Evolutionary conservation across 1,284 basidiomycete genomes (phyloP).

Genomic region (Ustilago cynodontis): DNA sequence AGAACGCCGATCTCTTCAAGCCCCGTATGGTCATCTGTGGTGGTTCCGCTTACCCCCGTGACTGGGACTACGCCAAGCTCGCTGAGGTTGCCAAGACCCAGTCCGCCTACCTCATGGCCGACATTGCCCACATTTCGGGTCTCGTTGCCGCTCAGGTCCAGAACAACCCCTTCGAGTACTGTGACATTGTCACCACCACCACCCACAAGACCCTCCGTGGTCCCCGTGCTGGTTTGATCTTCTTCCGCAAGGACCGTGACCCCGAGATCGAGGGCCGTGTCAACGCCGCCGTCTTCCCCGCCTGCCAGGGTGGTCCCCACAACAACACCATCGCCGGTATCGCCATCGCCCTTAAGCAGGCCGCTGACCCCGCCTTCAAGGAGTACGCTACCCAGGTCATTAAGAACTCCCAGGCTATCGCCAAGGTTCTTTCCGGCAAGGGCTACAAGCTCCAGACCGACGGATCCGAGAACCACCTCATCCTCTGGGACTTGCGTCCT

Average conservation of each 20-base stretch:
- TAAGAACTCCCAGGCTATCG: conserved; percentile 71
- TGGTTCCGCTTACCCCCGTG: conserved; percentile 97
- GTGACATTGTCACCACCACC: conserved; percentile 78
- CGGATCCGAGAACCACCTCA: conserved; percentile 97
- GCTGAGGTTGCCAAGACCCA: conserved; percentile 87
- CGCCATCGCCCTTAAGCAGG: conserved; percentile 95
- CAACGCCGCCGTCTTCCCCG: conserved; percentile 99
- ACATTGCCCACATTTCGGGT: conserved; percentile 98
- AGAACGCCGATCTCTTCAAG: conserved; percentile 96
- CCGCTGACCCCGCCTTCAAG: conserved; percentile 89
- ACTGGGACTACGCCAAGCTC: conserved; percentile 82
- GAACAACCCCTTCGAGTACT: conserved; percentile 93
- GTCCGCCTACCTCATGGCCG: conserved; percentile 81
- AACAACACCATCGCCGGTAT: conserved; percentile 99
- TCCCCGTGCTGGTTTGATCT: conserved; percentile 96
- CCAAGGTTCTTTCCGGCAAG: conserved; percentile 63
- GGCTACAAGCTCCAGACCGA: conserved; percentile 91
- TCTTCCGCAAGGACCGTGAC: conserved; percentile 95
- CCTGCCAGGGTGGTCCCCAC: conserved; percentile 99
- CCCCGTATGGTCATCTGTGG: conserved; percentile 96
- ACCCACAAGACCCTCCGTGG: conserved; percentile 99
- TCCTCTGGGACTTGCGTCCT: conserved; percentile 97
- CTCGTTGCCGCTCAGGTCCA: conserved; percentile 93
- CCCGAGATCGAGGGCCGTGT: conserved; percentile 91
- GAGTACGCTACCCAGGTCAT: conserved; percentile 95